Evolutionary conservation across 2,329 filamentous ascomycete genomes (phyloP).

Genomic region (Xylariomycetidae sp.): DNA sequence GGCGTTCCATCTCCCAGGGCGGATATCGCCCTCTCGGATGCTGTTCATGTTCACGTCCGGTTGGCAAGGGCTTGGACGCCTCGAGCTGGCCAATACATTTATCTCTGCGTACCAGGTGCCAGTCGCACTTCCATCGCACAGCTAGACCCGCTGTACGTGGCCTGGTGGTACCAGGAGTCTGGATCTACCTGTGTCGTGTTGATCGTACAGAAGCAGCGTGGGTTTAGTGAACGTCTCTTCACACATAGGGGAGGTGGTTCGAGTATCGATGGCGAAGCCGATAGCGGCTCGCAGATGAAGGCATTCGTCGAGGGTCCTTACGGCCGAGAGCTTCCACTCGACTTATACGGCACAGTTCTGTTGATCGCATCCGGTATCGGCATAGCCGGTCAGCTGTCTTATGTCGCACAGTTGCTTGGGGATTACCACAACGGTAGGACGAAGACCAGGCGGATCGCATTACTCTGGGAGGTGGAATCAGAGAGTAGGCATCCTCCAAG

Average conservation of each 20-base stretch:
- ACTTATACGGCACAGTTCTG: neutral
- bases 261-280: no score
- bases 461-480: slow-evolving; percentile 2
- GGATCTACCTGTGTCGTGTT: neutral
- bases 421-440: neutral
- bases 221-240: no score
- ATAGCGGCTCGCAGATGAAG: neutral
- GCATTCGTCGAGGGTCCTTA: slow-evolving; percentile 1
- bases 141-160: neutral
- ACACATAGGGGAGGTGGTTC: no score
- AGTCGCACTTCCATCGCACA: neutral
- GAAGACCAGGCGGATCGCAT: slow-evolving; percentile 1
- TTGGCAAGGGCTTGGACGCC: neutral
- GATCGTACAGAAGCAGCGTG: neutral
- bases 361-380: neutral
- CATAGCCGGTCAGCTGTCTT: slow-evolving; percentile 1
- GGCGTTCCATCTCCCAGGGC: neutral
- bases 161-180: neutral
- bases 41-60: neutral
- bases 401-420: slow-evolving; percentile 2
- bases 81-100: neutral
- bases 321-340: neutral
- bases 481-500: slow-evolving; percentile 1
- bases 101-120: neutral
- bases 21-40: neutral